Conservation (phyloP, 2,329 filamentous ascomycete species). For the Fusarium dlaminii region DNA sequence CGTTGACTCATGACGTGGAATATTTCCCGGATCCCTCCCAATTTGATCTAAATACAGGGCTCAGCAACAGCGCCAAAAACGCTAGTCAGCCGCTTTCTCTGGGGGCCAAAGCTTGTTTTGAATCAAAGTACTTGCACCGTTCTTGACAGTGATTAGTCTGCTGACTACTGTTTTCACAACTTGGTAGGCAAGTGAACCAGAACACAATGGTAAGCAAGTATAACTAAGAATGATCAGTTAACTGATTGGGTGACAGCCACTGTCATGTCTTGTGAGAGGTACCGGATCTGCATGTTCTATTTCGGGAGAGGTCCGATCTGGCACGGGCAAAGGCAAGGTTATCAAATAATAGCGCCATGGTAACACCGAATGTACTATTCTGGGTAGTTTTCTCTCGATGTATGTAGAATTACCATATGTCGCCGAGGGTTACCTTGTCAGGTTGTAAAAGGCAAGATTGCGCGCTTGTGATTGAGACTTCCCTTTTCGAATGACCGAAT, state of each 20-base stretch:
- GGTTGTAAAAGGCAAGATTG: no score
- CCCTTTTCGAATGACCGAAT: neutral
- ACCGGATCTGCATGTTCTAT: neutral
- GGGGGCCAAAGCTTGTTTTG: neutral
- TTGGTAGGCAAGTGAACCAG: neutral
- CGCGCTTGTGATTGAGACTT: neutral
- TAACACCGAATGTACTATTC: neutral
- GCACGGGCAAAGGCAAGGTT: neutral
- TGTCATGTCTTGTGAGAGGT: neutral
- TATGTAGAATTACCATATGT: neutral
- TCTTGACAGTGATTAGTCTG: neutral
- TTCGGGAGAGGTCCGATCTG: neutral
- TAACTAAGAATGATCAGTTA: accelerated
- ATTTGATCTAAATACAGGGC: no score
- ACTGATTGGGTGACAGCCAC: accelerated
- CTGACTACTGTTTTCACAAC: neutral
- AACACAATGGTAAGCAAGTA: no score
- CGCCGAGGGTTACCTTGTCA: no score
- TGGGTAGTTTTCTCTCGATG: neutral
- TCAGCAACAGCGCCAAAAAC: accelerated
- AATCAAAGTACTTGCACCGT: neutral
- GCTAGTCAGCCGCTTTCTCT: neutral
- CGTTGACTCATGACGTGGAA: neutral
- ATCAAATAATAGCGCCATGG: no score
- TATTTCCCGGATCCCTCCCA: neutral